These are phyloP conservation scores for Bassia scoparia DNA, from an alignment of 148 eudicot genomes.

Conservation along the genomic window DNA sequence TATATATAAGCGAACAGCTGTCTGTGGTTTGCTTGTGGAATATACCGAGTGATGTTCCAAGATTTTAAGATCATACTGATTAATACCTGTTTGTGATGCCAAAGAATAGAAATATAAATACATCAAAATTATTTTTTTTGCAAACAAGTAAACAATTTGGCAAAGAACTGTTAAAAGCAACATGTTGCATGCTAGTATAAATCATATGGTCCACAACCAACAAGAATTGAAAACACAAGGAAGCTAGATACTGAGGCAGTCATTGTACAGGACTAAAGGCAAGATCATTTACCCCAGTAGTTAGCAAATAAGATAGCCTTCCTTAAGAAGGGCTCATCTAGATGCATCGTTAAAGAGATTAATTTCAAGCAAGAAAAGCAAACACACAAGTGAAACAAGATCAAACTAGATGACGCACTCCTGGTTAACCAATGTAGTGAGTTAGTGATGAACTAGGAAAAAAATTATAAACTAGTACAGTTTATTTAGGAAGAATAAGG, in stretches of 20 bases:
- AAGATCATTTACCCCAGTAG: background rate
- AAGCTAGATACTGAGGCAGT: constrained; percentile 4
- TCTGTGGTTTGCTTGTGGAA: constrained; percentile 63
- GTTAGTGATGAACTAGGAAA: too few relatives aligned
- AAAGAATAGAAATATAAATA: constrained; percentile 3
- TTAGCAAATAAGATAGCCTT: background rate
- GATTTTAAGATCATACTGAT: constrained; percentile 39
- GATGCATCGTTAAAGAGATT: background rate
- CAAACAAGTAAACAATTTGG: background rate
- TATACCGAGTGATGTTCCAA: constrained; percentile 64
- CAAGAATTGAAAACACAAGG: background rate
- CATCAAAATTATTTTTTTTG: too few relatives aligned
- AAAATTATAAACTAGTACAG: background rate
- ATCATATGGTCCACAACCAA: background rate
- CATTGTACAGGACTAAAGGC: background rate
- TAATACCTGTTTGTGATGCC: constrained; percentile 46
- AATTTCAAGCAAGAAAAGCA: background rate
- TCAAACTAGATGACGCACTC: background rate
- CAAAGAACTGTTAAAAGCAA: background rate
- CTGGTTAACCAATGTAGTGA: background rate
- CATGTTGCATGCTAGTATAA: background rate
- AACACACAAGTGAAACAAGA: background rate
- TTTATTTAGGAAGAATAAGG: background rate
- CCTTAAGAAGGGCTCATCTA: background rate
- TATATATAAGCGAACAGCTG: constrained; percentile 61